Evolutionary conservation across 108 stramenopile species (phyloP), one percentile per base, ranked within the genome.

Genomic region (Cylindrotheca fusiformis): DNA sequence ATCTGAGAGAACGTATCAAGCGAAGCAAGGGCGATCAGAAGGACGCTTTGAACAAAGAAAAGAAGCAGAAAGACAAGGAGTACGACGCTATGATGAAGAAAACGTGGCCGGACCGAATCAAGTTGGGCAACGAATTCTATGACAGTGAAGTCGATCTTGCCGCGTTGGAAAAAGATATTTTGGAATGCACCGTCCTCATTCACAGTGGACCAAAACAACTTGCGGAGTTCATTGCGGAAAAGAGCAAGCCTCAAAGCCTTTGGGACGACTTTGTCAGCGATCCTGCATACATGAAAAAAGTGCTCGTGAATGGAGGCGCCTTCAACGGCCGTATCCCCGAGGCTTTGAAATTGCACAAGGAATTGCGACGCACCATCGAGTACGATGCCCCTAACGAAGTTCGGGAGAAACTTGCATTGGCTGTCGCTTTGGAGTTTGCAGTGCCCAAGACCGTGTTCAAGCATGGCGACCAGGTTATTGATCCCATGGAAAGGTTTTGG

Each of bases 401-500:
- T 10, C 8, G 17, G 8, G 26, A 50, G 24, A 53, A 52, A 8
- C n/a, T 74, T 3, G 72, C 72, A 14, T 45, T 66, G 46, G 72
- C 72, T 5, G 51, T 50, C 0, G 59, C 65, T 1, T 44, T 74
- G 33, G 60, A 74, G 41, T 60, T 57, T 32, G 65, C 72, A 17
- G 55, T 60, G 1, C 72, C 72, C 10, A 67, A 67, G 24, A n/a
- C 44, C 25, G 30, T 74, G 28, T 74, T 66, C 49, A 47, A 48
- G 2, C 32, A 57, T 12, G 67, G 53, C n/a, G 22, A 33, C 12
- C 36, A 41, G 14, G 22, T n/a, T 17, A 52, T 84, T 32, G 79
- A 84, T 69, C 79, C 83, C 12, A 25, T 84, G 12, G 58, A 73
- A 31, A 62, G 83, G 1, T 84, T 68, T 50, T 58, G 32, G 61